phyloP scores from a whole-genome alignment of 306 rosid genomes.

The Lupinus albus region DNA sequence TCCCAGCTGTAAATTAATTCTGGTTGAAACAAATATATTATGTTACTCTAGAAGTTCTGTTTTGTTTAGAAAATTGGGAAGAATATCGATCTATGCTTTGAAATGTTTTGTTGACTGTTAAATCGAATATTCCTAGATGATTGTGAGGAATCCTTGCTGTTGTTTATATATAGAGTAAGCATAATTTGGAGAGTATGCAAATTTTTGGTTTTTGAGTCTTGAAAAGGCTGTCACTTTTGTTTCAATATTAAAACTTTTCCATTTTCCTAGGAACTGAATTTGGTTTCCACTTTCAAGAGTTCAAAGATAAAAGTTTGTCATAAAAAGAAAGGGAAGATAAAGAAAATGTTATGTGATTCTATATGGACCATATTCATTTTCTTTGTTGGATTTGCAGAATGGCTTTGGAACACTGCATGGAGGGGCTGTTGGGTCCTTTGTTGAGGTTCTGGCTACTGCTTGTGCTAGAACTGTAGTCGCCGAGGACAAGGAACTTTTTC shows the following conservation, averaged over 20 bases:
- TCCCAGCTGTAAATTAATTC: too few species aligned
- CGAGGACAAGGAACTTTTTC: conserved; percentile 49
- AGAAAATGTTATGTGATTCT: background rate
- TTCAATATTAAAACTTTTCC: conserved; percentile 1
- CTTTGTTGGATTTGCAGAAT: conserved; percentile 48
- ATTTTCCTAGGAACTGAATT: background rate
- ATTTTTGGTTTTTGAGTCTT: background rate
- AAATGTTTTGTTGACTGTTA: conserved; percentile 1
- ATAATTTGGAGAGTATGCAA: background rate
- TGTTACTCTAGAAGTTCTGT: too few species aligned
- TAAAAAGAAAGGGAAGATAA: background rate
- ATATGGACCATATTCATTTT: conserved; percentile 1
- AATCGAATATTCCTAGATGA: background rate
- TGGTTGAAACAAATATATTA: too few species aligned
- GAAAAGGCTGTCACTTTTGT: conserved; percentile 4
- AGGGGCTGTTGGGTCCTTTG: conserved; percentile 48
- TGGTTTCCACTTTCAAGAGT: background rate
- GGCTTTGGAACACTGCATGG: conserved; percentile 49
- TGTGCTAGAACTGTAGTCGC: conserved; percentile 58
- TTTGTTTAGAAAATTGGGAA: background rate
- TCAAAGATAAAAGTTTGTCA: background rate
- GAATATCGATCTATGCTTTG: background rate
- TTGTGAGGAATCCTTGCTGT: background rate
- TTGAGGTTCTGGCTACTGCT: conserved; percentile 43
- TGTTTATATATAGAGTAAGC: background rate